These are phyloP conservation scores for Leishmania martiniquensis DNA, from an alignment of 208 protist species.

Conservation along the genomic window DNA sequence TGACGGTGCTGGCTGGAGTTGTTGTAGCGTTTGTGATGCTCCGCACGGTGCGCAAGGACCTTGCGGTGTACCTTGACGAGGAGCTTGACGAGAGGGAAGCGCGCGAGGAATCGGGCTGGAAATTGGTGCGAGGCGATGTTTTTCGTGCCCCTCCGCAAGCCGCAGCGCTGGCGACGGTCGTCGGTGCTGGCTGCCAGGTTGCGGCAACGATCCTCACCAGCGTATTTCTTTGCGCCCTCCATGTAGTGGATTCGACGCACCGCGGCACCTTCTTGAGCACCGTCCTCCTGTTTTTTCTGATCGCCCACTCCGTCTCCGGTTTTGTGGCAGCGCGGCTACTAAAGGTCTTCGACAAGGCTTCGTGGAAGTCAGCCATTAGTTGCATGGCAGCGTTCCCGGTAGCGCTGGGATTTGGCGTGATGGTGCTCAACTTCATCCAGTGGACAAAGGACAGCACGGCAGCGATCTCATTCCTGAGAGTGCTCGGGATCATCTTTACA, in stretches of 20 bases:
- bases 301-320: slow-evolving; percentile 79
- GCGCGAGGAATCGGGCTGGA: slow-evolving; percentile 84
- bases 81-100: slow-evolving; percentile 25
- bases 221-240: slow-evolving; percentile 72
- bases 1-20: slow-evolving; percentile 19
- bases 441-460: slow-evolving; percentile 57
- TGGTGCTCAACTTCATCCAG: slow-evolving; percentile 72
- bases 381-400: slow-evolving; percentile 48
- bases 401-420: slow-evolving; percentile 40
- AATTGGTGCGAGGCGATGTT: slow-evolving; percentile 96
- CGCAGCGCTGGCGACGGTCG: slow-evolving; percentile 78
- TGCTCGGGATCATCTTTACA: slow-evolving; percentile 50
- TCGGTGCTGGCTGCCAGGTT: slow-evolving; percentile 94
- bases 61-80: slow-evolving; percentile 39
- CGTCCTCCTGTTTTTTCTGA: slow-evolving; percentile 69
- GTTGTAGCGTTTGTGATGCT: slow-evolving; percentile 34
- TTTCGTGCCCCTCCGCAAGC: slow-evolving; percentile 91
- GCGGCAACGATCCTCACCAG: slow-evolving; percentile 63
- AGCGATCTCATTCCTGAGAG: slow-evolving; percentile 66
- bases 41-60: slow-evolving; percentile 38
- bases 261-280: slow-evolving; percentile 90
- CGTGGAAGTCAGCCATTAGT: slow-evolving; percentile 86
- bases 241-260: slow-evolving; percentile 90
- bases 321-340: slow-evolving; percentile 89
- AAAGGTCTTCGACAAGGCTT: slow-evolving; percentile 80